Evolutionary conservation across 306 rosid species (phyloP), one percentile per base, ranked within the genome.

Genomic region (Calophaca sinica): DNA sequence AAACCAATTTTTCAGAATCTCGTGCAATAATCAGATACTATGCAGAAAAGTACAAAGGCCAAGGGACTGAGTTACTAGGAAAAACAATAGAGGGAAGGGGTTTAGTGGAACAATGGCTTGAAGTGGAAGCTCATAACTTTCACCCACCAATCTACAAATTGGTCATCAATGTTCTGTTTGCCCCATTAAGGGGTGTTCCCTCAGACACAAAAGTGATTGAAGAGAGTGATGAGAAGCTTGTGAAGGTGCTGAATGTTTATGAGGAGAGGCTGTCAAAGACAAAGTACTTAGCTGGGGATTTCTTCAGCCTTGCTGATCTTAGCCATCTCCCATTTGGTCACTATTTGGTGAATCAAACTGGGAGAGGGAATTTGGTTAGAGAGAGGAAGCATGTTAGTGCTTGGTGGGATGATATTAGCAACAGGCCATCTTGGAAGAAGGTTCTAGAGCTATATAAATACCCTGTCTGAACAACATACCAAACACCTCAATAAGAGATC

Each of bases 391-490:
- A 76, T 70, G 84, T 89, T 58, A 83, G 82, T 59, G 89, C 84
- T 46, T 89, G 91, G 91, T 84, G 88, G 91, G 88, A 81, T 66
- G 87, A 87, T 49, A 89, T 89, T 26, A 84, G 89, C 15, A 79
- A n/a, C 62, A 77, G 90, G 51, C 89, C 89, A 6, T 66, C 93
- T 0, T 89, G 93, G 89, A 66, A 84, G 82, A 84, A 79, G 78
- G 88, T 87, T 14, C 67, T 87, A 0, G 45, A 87, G 60, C 73
- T 38, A 13, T 80, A 75, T 64, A 62, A 75, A 6, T 84, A 75
- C 53, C 76, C 81, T 55, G 57, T 83, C 9, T 46, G 54, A 67
- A 6, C 45, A 3, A 11, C 0, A 3, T 36, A 62, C 32, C 62
- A 46, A 29, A 46, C 28, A 32, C 44, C 5, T 5, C 5, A n/a